Evolutionary conservation across 306 rosid species (phyloP).

Genomic region (Medicago arabica): DNA sequence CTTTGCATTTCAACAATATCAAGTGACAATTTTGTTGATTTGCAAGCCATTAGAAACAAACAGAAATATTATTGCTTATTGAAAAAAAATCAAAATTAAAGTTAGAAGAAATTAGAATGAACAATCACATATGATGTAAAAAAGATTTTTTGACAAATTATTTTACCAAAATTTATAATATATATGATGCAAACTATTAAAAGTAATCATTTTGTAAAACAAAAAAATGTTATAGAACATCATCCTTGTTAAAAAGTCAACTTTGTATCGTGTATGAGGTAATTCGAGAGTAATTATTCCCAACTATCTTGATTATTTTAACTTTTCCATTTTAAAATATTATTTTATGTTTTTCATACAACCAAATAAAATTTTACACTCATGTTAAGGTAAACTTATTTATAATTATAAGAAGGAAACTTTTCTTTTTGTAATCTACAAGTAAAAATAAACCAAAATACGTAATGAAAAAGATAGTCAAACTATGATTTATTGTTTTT

Average conservation of each 20-base stretch:
- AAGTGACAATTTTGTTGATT: background rate
- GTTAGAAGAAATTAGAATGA: too few relatives aligned
- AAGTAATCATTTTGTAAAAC: background rate
- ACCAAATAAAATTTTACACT: background rate
- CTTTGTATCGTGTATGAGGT: background rate
- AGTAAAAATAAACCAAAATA: too few relatives aligned
- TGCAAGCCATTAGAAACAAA: background rate
- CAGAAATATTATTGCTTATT: background rate
- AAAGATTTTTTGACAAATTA: background rate
- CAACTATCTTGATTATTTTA: background rate
- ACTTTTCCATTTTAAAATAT: background rate
- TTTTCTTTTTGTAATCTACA: too few relatives aligned
- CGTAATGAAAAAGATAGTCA: too few relatives aligned
- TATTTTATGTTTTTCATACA: background rate
- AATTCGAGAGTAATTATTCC: background rate
- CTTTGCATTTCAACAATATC: background rate
- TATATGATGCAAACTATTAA: background rate
- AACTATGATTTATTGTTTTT: too few relatives aligned
- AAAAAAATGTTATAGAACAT: background rate
- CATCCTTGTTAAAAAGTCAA: background rate
- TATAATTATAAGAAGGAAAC: too few relatives aligned
- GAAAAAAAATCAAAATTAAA: too few relatives aligned
- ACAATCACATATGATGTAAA: too few relatives aligned
- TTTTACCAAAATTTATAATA: background rate
- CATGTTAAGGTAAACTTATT: background rate